Conservation (phyloP, 73 alveolate species). For the Paramecium primaurelia region DNA sequence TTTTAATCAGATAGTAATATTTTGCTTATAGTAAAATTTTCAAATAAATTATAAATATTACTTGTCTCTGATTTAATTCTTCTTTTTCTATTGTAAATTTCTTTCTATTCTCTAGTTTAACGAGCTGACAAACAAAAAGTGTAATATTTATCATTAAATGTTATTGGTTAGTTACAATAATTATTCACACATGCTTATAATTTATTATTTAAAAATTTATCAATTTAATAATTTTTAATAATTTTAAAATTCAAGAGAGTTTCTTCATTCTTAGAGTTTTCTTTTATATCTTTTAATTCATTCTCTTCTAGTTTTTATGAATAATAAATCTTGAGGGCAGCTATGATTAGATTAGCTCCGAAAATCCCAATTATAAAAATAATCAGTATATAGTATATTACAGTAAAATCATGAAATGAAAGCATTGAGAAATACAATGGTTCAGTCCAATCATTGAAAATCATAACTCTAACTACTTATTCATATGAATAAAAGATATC, state of each 20-base stretch:
- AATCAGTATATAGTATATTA: not conserved
- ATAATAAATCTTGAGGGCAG: slow-evolving; percentile 1
- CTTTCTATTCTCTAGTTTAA: not conserved
- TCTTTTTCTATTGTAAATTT: not conserved
- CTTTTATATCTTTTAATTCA: not conserved
- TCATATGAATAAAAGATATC: not conserved
- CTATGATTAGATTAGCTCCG: slow-evolving; percentile 37
- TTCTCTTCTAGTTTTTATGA: not conserved
- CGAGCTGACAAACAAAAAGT: not conserved
- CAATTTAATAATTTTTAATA: not conserved
- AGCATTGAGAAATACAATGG: slow-evolving; percentile 13
- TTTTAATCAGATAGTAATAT: not conserved
- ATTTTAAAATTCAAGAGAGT: not conserved
- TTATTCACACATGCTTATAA: not conserved
- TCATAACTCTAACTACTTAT: slow-evolving; percentile 3
- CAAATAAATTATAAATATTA: not conserved
- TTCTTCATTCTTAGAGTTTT: not conserved
- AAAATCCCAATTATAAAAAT: not conserved
- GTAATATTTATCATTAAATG: not conserved
- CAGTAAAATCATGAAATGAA: slow-evolving; percentile 4
- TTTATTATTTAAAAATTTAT: not conserved
- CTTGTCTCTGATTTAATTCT: not conserved
- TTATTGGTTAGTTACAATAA: not conserved
- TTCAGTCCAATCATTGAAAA: slow-evolving; percentile 42
- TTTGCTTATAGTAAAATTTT: not conserved